These are phyloP conservation scores for Fusarium abutilonis DNA, from an alignment of 2,329 filamentous ascomycete genomes.

Conservation along the genomic window DNA sequence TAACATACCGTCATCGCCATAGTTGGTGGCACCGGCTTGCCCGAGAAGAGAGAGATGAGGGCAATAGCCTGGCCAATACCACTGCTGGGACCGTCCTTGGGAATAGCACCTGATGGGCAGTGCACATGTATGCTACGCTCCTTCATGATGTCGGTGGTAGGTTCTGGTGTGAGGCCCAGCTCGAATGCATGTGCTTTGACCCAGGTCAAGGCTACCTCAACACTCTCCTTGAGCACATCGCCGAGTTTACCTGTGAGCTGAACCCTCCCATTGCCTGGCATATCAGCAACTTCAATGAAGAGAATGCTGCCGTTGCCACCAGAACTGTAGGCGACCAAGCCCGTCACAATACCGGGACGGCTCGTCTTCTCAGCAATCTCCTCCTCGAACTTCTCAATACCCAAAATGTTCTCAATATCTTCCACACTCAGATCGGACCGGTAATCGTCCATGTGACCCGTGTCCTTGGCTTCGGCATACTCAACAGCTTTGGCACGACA, in stretches of 20 bases:
- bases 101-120: conserved; percentile 92
- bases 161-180: conserved; percentile 82
- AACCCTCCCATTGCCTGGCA: conserved; percentile 91
- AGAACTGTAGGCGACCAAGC: conserved; percentile 91
- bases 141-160: conserved; percentile 94
- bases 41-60: conserved; percentile 88
- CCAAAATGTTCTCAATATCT: conserved; percentile 90
- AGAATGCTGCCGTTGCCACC: conserved; percentile 95
- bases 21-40: conserved; percentile 85
- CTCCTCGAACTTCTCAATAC: conserved; percentile 92
- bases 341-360: conserved; percentile 92
- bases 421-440: conserved; percentile 76
- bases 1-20: conserved; percentile 88
- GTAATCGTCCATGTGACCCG: conserved; percentile 74
- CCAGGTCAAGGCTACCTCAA: conserved; percentile 96
- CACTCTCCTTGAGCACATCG: conserved; percentile 95
- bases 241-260: conserved; percentile 97
- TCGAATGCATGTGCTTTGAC: conserved; percentile 96
- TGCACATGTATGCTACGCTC: conserved; percentile 94
- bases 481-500: conserved; percentile 96
- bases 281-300: conserved; percentile 97
- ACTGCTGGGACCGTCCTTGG: conserved; percentile 88
- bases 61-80: conserved; percentile 95
- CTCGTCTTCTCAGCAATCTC: conserved; percentile 89
- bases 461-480: conserved; percentile 88